These are phyloP conservation scores for Borealophlyctis nickersoniae DNA, from an alignment of 192 early-diverging fungal genomes.

Conservation along the genomic window DNA sequence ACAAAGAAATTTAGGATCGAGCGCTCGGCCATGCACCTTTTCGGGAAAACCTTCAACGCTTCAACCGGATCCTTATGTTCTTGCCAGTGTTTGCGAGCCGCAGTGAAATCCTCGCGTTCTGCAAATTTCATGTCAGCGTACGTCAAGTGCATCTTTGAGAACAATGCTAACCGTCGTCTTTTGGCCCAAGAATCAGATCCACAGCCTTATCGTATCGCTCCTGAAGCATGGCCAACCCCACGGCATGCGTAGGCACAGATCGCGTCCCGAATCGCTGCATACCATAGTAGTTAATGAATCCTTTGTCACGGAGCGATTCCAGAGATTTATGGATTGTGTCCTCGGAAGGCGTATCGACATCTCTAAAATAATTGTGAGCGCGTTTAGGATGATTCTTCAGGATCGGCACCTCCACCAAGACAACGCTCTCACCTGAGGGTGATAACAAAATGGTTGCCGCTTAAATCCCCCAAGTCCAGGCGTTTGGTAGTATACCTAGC, in stretches of 20 bases:
- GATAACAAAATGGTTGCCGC: slow-evolving; percentile 89
- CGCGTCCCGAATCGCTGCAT: slow-evolving; percentile 97
- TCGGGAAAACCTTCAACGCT: slow-evolving; percentile 67
- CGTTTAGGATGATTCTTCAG: not conserved
- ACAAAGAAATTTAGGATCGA: slow-evolving; percentile 61
- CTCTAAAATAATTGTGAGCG: slow-evolving; percentile 11
- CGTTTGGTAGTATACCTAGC: slow-evolving; percentile 54
- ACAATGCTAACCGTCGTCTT: slow-evolving; percentile 56
- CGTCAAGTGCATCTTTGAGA: not conserved
- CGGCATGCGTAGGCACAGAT: slow-evolving; percentile 71
- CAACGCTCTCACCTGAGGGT: slow-evolving; percentile 60
- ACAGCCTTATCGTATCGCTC: slow-evolving; percentile 70
- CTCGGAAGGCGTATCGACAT: slow-evolving; percentile 16
- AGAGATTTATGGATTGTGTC: slow-evolving; percentile 51
- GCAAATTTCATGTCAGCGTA: not conserved
- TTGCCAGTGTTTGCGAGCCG: slow-evolving; percentile 70
- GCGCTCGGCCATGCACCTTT: slow-evolving; percentile 66
- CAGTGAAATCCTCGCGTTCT: slow-evolving; percentile 62
- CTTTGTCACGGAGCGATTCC: slow-evolving; percentile 61
- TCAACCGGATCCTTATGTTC: slow-evolving; percentile 56
- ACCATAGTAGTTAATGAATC: slow-evolving; percentile 98
- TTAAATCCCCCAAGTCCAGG: slow-evolving; percentile 79
- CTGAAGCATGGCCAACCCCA: slow-evolving; percentile 74
- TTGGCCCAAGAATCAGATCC: slow-evolving; percentile 79
- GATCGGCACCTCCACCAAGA: slow-evolving; percentile 1